Percentiles rank a stretch among this genome's conserved stretches.
Conservation (phyloP, 202 grass and related monocot genomes). For the Setaria viridis region DNA sequence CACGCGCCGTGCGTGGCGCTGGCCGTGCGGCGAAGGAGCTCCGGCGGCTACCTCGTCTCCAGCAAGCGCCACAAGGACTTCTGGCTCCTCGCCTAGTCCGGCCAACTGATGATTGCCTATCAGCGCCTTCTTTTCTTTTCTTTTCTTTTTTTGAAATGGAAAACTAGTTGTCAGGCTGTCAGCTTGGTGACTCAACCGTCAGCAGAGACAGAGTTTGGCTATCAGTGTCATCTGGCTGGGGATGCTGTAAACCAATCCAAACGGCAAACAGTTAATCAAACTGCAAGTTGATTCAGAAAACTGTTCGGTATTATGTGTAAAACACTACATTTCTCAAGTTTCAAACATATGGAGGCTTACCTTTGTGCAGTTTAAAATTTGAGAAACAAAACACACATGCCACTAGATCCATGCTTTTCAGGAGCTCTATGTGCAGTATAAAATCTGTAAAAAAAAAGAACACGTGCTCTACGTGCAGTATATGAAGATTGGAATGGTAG, state of each 20-base stretch:
- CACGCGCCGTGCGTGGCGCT: conserved; percentile 70
- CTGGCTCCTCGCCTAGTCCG: conserved; percentile 63
- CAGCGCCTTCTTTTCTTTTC: neutral
- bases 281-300: neutral
- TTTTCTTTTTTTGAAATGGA: neutral
- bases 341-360: neutral
- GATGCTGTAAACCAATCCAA: neutral
- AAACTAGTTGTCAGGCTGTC: neutral
- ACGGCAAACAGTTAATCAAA: neutral
- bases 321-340: neutral
- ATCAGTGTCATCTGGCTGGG: neutral
- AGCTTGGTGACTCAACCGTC: neutral
- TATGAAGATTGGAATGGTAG: no score
- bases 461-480: no score
- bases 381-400: no score
- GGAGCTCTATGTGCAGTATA: no score
- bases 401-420: no score
- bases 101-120: neutral
- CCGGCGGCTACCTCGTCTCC: conserved; percentile 69
- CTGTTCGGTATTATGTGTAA: neutral
- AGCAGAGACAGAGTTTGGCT: neutral
- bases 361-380: neutral
- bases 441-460: no score
- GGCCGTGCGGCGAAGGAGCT: conserved; percentile 59
- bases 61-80: conserved; percentile 70